These are phyloP conservation scores for Fusarium nisikadoi DNA, from an alignment of 2,329 filamentous ascomycete genomes.

Conservation along the genomic window DNA sequence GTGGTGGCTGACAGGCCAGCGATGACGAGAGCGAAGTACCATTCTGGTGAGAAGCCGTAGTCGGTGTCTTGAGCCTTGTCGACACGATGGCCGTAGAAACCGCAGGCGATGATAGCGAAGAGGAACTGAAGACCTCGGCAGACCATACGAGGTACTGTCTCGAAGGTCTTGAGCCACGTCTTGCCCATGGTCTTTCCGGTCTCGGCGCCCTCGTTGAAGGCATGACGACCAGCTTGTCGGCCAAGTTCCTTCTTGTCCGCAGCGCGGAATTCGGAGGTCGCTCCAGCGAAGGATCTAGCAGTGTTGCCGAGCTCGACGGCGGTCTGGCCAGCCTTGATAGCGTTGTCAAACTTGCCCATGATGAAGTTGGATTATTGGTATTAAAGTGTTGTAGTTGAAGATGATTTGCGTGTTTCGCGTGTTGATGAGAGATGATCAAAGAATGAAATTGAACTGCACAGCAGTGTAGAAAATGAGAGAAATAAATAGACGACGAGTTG, in stretches of 20 bases:
- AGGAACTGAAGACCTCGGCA: conserved; percentile 76
- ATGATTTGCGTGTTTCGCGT: background rate
- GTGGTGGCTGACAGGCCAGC: conserved; percentile 66
- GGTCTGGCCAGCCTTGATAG: conserved; percentile 49
- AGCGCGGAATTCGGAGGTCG: conserved; percentile 46
- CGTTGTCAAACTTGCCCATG: conserved; percentile 47
- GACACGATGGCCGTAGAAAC: conserved; percentile 72
- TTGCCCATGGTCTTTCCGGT: conserved; percentile 56
- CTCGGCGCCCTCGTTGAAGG: conserved; percentile 50
- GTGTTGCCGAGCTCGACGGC: conserved; percentile 48
- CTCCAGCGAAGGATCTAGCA: conserved; percentile 43
- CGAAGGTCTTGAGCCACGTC: conserved; percentile 58
- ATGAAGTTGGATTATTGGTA: background rate
- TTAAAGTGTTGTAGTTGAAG: background rate
- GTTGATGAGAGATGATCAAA: background rate
- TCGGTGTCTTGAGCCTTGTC: conserved; percentile 52
- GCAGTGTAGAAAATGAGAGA: conserved; percentile 26
- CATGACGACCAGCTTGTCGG: conserved; percentile 47
- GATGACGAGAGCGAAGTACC: conserved; percentile 72
- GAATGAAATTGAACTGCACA: conserved; percentile 26
- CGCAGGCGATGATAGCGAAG: conserved; percentile 74
- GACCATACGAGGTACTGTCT: conserved; percentile 59
- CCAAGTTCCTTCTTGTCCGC: conserved; percentile 50
- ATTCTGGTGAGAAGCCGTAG: conserved; percentile 62
- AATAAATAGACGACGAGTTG: background rate